Percentiles rank a stretch among this genome's conserved stretches.
Conservation (phyloP, 352 stramenopile genomes). For the Phytopythium vexans region DNA sequence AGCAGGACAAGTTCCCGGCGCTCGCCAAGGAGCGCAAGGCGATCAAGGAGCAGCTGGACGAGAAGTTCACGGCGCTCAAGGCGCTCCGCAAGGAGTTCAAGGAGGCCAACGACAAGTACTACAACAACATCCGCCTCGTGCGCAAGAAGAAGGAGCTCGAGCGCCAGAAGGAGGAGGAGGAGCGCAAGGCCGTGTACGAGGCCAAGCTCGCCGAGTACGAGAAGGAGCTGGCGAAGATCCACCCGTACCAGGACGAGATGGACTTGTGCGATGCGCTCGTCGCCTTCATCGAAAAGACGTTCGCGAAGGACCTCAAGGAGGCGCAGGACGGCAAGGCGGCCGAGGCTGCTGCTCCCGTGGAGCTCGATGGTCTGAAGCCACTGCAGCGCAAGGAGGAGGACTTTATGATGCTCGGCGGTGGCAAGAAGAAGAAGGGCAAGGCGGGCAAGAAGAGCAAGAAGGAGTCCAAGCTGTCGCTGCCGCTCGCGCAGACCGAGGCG, state of each 20-base stretch:
- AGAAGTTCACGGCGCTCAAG: slow-evolving; percentile 86
- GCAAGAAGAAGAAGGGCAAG: slow-evolving; percentile 74
- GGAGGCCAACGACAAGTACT: slow-evolving; percentile 93
- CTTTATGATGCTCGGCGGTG: slow-evolving; percentile 71
- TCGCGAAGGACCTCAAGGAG: slow-evolving; percentile 81
- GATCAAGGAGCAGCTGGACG: slow-evolving; percentile 91
- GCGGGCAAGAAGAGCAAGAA: slow-evolving; percentile 77
- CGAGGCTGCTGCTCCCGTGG: slow-evolving; percentile 43
- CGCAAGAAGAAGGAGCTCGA: slow-evolving; percentile 86
- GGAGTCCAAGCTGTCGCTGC: slow-evolving; percentile 69
- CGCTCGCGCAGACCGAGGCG: slow-evolving; percentile 79
- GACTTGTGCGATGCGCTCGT: slow-evolving; percentile 94
- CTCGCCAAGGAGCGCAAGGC: slow-evolving; percentile 86
- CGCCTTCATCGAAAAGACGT: slow-evolving; percentile 91
- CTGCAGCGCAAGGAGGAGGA: slow-evolving; percentile 85
- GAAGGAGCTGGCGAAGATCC: slow-evolving; percentile 94
- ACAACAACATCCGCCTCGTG: slow-evolving; percentile 87
- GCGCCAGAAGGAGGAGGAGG: slow-evolving; percentile 78
- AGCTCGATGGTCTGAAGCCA: slow-evolving; percentile 92
- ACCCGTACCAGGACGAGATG: slow-evolving; percentile 96
- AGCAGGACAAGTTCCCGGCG: slow-evolving; percentile 78
- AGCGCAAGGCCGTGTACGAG: slow-evolving; percentile 85
- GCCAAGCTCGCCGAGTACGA: slow-evolving; percentile 96
- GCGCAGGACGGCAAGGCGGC: slow-evolving; percentile 35
- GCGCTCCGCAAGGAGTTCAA: slow-evolving; percentile 87